A percentile compares a stretch with the other conserved stretches of the same genome.
Conservation (phyloP, 306 rosid species). For the Elaeagnus macrophylla region DNA sequence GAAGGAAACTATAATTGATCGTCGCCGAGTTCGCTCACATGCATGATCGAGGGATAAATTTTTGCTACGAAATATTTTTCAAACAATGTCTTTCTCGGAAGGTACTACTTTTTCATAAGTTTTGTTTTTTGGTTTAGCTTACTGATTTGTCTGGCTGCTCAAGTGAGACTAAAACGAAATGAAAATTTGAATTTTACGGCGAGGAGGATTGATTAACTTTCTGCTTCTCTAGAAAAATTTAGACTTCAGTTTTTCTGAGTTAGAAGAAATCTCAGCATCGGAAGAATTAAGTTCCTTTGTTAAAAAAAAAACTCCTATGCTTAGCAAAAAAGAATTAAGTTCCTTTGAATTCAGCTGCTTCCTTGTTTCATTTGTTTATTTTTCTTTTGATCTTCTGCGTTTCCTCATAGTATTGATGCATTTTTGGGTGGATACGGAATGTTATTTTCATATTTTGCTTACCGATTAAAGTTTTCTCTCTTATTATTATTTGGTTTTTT, state of each 20-base stretch:
- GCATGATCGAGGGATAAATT: slow-evolving; percentile 20
- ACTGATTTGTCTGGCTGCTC: slow-evolving; percentile 50
- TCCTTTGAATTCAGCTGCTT: neutral
- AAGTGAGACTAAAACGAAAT: slow-evolving; percentile 19
- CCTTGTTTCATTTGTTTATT: slow-evolving; percentile 8
- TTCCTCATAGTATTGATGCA: slow-evolving; percentile 17
- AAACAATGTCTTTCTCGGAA: slow-evolving; percentile 30
- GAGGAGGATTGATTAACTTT: neutral
- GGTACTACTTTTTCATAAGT: slow-evolving; percentile 26
- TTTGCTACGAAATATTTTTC: slow-evolving; percentile 11
- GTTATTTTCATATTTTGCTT: slow-evolving; percentile 20
- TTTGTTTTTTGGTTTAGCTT: neutral
- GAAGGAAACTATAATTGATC: slow-evolving; percentile 30
- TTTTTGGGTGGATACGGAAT: slow-evolving; percentile 24
- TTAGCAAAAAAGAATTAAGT: neutral
- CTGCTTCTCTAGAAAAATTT: slow-evolving; percentile 5
- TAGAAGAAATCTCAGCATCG: slow-evolving; percentile 3
- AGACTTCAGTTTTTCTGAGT: neutral
- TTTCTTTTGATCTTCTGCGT: slow-evolving; percentile 29
- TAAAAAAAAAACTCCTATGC: neutral
- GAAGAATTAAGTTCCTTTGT: neutral
- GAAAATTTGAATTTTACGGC: neutral
- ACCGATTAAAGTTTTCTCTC: slow-evolving; percentile 47
- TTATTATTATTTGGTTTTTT: slow-evolving; percentile 12
- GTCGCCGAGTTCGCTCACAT: slow-evolving; percentile 22